Percentiles rank a stretch among this genome's conserved stretches.
Evolutionary conservation across 306 rosid genomes (phyloP).

Genomic region (Vigna trinervia): DNA sequence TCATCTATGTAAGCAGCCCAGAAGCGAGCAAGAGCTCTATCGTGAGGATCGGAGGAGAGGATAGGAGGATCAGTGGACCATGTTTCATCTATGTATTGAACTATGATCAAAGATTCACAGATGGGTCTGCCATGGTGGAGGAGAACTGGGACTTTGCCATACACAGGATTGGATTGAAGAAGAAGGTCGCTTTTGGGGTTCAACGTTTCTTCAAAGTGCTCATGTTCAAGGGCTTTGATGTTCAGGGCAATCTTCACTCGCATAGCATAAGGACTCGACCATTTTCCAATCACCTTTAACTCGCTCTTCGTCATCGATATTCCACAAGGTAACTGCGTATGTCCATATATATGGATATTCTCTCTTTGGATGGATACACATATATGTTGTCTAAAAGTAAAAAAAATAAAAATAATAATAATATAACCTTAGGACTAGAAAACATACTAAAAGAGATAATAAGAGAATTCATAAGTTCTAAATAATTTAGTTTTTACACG

Average conservation of each 20-base stretch:
- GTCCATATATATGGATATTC: no score
- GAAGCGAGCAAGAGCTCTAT: constrained; percentile 59
- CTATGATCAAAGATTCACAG: constrained; percentile 65
- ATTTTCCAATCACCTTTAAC: constrained; percentile 60
- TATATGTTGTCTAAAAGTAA: no score
- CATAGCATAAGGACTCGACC: constrained; percentile 60
- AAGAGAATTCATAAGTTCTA: no score
- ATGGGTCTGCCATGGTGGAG: constrained; percentile 58
- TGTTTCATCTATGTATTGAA: constrained; percentile 62
- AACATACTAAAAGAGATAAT: no score
- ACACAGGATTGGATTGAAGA: constrained; percentile 64
- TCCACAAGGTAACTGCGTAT: no score
- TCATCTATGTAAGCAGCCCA: constrained; percentile 64
- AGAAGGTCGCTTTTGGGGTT: constrained; percentile 60
- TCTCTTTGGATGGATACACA: no score
- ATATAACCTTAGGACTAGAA: no score
- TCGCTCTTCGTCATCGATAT: constrained; percentile 44
- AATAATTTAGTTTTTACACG: no score
- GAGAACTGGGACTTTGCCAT: constrained; percentile 66
- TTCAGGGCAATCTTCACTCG: constrained; percentile 66
- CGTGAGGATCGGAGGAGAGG: constrained; percentile 61
- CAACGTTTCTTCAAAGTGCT: constrained; percentile 53
- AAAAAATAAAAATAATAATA: no score
- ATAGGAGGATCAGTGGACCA: constrained; percentile 57
- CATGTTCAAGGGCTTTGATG: constrained; percentile 57